A percentile compares a stretch with the other conserved stretches of the same genome.
Conservation (phyloP, 1,284 basidiomycete species). For the Naganishia liquefaciens region DNA sequence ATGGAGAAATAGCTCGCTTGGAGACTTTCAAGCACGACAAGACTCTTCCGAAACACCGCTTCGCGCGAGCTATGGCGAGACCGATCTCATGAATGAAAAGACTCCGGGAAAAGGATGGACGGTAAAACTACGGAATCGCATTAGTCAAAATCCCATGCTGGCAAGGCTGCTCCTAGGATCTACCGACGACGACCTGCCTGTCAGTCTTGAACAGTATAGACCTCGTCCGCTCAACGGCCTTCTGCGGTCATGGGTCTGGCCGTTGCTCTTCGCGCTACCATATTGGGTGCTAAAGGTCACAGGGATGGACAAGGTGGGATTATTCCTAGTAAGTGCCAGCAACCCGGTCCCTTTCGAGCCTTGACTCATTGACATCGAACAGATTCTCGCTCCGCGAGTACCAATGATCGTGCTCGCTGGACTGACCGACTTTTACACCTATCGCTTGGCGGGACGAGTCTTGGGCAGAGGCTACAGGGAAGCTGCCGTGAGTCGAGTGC, state of each 20-base stretch:
- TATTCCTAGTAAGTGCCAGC: conserved; percentile 59
- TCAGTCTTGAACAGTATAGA: neutral
- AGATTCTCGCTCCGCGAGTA: conserved; percentile 64
- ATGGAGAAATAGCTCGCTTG: conserved; percentile 65
- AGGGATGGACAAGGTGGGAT: conserved; percentile 55
- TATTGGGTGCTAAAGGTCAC: conserved; percentile 69
- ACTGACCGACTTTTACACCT: conserved; percentile 74
- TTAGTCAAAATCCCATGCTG: neutral
- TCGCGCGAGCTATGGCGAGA: neutral
- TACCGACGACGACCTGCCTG: no score
- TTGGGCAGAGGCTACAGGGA: conserved; percentile 64
- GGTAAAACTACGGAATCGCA: neutral
- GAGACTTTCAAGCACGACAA: neutral
- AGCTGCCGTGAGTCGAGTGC: conserved; percentile 62
- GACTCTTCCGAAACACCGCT: neutral
- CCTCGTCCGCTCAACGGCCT: neutral
- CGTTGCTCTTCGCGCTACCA: conserved; percentile 68
- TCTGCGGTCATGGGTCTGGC: conserved; percentile 49
- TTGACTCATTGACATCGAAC: conserved; percentile 39
- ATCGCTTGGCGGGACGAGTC: conserved; percentile 63
- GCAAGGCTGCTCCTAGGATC: neutral
- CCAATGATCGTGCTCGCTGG: conserved; percentile 80
- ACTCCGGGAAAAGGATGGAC: neutral
- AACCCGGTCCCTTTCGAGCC: no score
- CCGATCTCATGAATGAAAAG: conserved; percentile 27